phyloP scores from a whole-genome alignment of 768 basidiomycete genomes.

The Terana coerulea region DNA sequence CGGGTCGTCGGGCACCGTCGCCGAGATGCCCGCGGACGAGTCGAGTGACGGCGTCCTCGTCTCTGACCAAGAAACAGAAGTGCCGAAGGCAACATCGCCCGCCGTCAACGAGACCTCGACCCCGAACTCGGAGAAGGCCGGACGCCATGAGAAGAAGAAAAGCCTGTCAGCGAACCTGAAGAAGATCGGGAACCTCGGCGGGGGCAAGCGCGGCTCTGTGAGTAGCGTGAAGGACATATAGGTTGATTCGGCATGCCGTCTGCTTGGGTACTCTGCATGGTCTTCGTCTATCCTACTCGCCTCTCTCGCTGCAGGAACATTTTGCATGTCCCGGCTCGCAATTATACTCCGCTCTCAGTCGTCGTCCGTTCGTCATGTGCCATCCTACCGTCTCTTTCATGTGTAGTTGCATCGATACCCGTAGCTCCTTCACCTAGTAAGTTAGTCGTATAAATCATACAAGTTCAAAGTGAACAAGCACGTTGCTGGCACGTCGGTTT shows the following conservation, averaged over 20 bases:
- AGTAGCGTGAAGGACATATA: too few species aligned
- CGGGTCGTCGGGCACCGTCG: slow-evolving; percentile 38
- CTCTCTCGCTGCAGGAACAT: slow-evolving; percentile 4
- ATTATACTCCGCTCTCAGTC: neutral
- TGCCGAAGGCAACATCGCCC: slow-evolving; percentile 30
- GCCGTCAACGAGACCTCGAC: too few species aligned
- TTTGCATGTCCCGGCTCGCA: slow-evolving; percentile 4
- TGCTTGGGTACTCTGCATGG: too few species aligned
- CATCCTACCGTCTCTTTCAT: neutral
- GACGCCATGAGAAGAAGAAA: slow-evolving; percentile 48
- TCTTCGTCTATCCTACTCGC: neutral
- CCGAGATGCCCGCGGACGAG: slow-evolving; percentile 26
- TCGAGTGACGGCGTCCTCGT: slow-evolving; percentile 32
- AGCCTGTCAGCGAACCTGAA: slow-evolving; percentile 56
- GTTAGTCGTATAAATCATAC: neutral
- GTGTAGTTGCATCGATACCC: slow-evolving; percentile 12
- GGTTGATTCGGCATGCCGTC: too few species aligned
- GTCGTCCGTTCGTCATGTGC: neutral
- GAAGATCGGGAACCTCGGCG: slow-evolving; percentile 36
- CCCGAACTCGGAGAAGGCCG: slow-evolving; percentile 22
- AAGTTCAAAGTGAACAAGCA: too few species aligned
- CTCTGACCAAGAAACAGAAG: slow-evolving; percentile 31
- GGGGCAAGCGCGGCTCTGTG: neutral
- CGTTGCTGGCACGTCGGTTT: too few species aligned
- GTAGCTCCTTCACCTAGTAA: slow-evolving; percentile 7